Evolutionary conservation across 176 grass and related monocot species (phyloP), one percentile per base, ranked within the genome.

Genomic region (Aegilops umbellulata): DNA sequence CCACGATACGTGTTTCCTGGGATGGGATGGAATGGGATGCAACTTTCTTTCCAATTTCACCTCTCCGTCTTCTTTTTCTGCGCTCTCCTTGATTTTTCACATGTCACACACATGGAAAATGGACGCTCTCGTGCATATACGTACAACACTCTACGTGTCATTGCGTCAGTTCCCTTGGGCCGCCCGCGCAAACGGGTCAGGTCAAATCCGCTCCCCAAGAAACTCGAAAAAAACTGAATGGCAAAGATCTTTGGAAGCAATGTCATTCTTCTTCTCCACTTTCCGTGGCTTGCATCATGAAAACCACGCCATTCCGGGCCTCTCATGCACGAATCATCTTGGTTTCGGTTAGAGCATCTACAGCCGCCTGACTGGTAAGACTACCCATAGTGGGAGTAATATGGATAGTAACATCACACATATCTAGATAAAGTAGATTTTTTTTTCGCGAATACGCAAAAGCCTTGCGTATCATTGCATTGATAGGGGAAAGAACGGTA

Each of bases 171-270:
- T 84, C 67, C 74, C 74, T 44, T 16, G 49, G 19, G 77, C 69
- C 53, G 46, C 73, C 39, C 71, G 11, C 22, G 11, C 10, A 79
- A 67, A 79, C 42, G 3, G 11, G 39, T 41, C 9, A 10, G 26
- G 16, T 60, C 47, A 66, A 77, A 63, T 39, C 81, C 70, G n/a
- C 8, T 76, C 26, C 27, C 27, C 78, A 19, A 82, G 49, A 82
- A 62, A 11, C 27, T 39, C 38, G 42, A 79, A 7, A 62, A 79
- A 26, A 19, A 34, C 15, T 15, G 49, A 82, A 69, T 36, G 35
- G 62, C 27, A 60, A 82, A 67, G 65, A 63, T 83, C 79, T 79
- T 17, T n/a, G 65, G 73, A 87, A 83, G 84, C 80, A 55, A 57
- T 42, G 42, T 1, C 41, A 20, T 57, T 27, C 32, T 53, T 76